These are phyloP conservation scores for Chaetomium sp. DNA, from an alignment of 2,329 filamentous ascomycete species.

Conservation along the genomic window DNA sequence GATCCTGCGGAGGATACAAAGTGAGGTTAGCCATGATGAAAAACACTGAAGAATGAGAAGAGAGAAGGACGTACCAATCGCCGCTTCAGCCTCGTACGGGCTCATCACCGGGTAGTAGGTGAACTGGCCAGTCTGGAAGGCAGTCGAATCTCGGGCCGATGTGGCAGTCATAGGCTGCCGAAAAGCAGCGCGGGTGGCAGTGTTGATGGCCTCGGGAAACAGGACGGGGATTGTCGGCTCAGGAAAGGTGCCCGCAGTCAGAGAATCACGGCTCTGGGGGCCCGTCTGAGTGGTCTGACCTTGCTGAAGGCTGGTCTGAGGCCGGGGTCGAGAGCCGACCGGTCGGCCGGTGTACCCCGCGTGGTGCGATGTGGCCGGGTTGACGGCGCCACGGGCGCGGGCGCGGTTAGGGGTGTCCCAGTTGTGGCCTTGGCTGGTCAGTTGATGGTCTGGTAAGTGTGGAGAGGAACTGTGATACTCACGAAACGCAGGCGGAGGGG, in stretches of 20 bases:
- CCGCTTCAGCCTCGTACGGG: constrained; percentile 15
- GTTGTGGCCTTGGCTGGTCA: constrained; percentile 13
- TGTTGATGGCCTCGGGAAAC: too few species aligned
- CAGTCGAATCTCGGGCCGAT: background rate
- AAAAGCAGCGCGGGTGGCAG: too few species aligned
- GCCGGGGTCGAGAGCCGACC: constrained; percentile 11
- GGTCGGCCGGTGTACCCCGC: constrained; percentile 10
- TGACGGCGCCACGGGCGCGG: background rate
- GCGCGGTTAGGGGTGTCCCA: constrained; percentile 16
- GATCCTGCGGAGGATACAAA: too few species aligned
- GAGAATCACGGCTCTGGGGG: too few species aligned
- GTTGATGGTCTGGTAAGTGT: background rate
- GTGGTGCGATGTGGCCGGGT: background rate
- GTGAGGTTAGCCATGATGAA: background rate
- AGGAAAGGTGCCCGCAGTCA: too few species aligned
- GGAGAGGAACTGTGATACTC: background rate
- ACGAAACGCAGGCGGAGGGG: constrained; percentile 15
- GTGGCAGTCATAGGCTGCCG: too few species aligned
- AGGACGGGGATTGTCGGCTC: too few species aligned
- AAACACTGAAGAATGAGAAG: background rate
- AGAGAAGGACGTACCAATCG: background rate
- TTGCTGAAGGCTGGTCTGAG: too few species aligned
- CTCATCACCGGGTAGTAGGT: constrained; percentile 14
- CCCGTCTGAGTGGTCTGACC: too few species aligned
- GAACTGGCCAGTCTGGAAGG: background rate